Base-by-base conservation (phyloP, 2,329 filamentous ascomycete genomes). In the Fusarium oligoseptatum region DNA sequence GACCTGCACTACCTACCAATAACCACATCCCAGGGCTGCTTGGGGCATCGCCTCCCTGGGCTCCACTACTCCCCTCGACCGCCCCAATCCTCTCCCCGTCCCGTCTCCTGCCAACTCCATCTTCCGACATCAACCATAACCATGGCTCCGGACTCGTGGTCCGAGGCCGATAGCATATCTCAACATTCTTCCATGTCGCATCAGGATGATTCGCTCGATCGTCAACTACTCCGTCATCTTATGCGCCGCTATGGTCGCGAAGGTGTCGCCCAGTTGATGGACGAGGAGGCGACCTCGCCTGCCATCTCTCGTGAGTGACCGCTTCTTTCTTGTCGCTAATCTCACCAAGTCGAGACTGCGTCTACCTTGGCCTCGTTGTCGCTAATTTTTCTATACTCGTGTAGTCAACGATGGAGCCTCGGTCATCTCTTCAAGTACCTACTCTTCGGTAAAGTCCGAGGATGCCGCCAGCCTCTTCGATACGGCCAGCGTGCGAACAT, bases 401-500 rank as follows among this genome's bases (percentile, higher is more conserved):
- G 37, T 58, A 80, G 79, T 74, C 56, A 76, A 81, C 57, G 83
- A 84, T 63, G 73, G 75, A 29, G 79, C 82, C 11, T 84, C 82
- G 32, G 76, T 82, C 36, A 71, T 83, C 24, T 82, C 83, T 7
- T 82, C 76, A 20, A 80, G 81, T 62, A 81, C 81, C 22, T 78
- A 78, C 27, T 82, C 82, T 8, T 83, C 82, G 7, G 78, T 82
- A 56, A 78, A 81, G 24, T 81, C 81, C 27, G 82, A 84, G 55
- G 81, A 83, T 45, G 75, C 79, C 14, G 77, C 82, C 48, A 84
- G 82, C 65, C 70, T 84, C 32, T 84, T 83, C 70, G 83, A 84
- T 61, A 76, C 76, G 9, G 78, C 77, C 55, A 84, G 83, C 67
- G 80, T 83, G 60, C 79, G 81, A 37, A 81, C 83, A 29, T 81